Evolutionary conservation across 306 rosid species (phyloP), one percentile per base, ranked within the genome.

Genomic region (Cicer cuneatum): DNA sequence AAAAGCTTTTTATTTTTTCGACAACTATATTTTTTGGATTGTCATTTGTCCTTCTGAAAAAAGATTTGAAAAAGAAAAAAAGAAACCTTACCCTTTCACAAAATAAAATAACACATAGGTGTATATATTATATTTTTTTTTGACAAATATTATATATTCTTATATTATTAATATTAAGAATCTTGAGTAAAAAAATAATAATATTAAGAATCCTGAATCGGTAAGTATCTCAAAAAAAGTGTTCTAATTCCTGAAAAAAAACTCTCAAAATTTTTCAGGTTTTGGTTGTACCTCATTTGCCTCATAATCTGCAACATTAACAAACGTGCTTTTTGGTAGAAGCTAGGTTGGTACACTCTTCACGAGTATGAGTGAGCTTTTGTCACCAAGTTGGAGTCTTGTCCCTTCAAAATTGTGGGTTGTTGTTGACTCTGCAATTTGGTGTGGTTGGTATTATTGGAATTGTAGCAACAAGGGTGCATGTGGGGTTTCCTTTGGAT

Each of bases 401-500:
- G 72, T 73, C 67, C 71, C 61, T 88, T 85, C 86, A 78, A 85
- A 89, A 82, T 90, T 45, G 78, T 60, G 53, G 82, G 87, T 61
- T 61, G 82, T 69, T 73, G 51, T 72, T 64, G 57, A 49, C 52
- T 75, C 58, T 29, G 60, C 59, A 57, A 76, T 73, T 82, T 73
- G 71, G 74, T 24, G 83, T 7, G 60, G 64, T 79, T 74, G 84
- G 73, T 70, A 29, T 77, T 70, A 29, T 77, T 69, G 84, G 81
- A 73, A 21, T 76, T 82, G 73, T 71, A 84, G 73, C 53, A 83
- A 64, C 58, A 83, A 60, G 75, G 69, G 91, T 86, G 89, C 88
- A 88, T 89, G 93, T 82, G 86, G 96, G 93, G 86, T 82, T 88
- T 83, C 85, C 49, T 82, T 83, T 81, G 75, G 85, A 80, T 85